Conservation (phyloP, 495 filamentous ascomycete genomes). For the Hypoxylon cercidicola region DNA sequence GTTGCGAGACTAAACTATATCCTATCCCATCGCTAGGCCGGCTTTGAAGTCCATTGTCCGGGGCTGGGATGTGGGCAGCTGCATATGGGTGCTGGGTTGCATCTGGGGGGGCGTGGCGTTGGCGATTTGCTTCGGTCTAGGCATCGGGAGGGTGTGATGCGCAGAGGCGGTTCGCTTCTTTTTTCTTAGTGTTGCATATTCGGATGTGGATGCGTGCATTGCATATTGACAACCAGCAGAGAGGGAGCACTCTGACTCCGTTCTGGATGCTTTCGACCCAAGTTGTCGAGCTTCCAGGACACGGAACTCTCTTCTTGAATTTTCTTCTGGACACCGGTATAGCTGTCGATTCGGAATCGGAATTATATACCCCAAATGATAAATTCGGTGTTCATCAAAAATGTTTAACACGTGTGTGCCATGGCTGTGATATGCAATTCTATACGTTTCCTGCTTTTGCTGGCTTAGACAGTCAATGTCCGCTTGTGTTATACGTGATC, state of each 20-base stretch:
- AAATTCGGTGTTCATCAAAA: not conserved
- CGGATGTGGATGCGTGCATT: slow-evolving; percentile 26
- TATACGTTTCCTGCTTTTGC: no score
- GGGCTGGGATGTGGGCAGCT: slow-evolving; percentile 18
- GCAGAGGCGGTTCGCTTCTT: not conserved
- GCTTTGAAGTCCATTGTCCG: no score
- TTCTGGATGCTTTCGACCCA: slow-evolving; percentile 14
- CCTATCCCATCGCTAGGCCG: no score
- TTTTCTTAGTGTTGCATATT: slow-evolving; percentile 25
- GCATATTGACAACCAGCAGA: slow-evolving; percentile 11
- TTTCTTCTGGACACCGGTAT: slow-evolving; percentile 7
- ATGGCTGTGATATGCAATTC: no score
- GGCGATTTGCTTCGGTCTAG: slow-evolving; percentile 4
- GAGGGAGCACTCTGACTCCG: not conserved
- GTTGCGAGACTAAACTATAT: slow-evolving; percentile 83
- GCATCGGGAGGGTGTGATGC: not conserved
- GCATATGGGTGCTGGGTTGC: slow-evolving; percentile 9
- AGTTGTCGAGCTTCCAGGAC: slow-evolving; percentile 12
- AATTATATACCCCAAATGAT: slow-evolving; percentile 38
- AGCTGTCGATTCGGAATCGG: not conserved
- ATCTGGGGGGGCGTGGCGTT: no score
- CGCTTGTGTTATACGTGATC: no score
- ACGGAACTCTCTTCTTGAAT: slow-evolving; percentile 13
- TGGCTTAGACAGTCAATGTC: no score
- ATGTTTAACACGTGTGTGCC: no score